Base-by-base conservation (phyloP, 352 stramenopile species). In the Aphanomyces invadans region DNA sequence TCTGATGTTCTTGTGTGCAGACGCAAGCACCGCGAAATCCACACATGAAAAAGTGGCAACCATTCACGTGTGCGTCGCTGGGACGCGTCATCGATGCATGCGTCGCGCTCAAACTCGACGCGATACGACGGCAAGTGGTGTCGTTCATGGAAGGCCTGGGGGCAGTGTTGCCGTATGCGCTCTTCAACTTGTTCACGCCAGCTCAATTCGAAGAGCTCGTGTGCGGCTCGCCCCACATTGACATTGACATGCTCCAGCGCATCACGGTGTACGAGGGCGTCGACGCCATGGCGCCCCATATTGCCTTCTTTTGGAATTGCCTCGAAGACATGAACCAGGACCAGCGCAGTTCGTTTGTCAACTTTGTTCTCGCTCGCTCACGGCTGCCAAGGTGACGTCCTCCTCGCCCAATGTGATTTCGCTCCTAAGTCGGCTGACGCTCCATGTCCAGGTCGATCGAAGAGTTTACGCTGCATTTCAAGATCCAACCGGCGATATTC, bases 221-320 rank as follows among this genome's bases (percentile, higher is more conserved):
- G 32, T 96, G 89, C 69, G 90, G 90, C 39, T 89, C 82, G 62
- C 75, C 77, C 33, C 82, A 95, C 26, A 78, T 97, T 55, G 87
- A 96, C 71, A 76, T 97, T n/a, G 85, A 90, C 64, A 60, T 95
- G 17, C 75, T 97, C 25, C 71, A 79, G 48, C 76, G 71, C 63
- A 82, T 90, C 53, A 88, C 89, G 10, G 84, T 91, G 71, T 97
- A 96, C 77, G 86, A 96, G 62, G 83, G 81, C 4, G 90, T 93
- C 54, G 66, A 80, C 28, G 75, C 81, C 61, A 63, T 70, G 9
- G 80, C 89, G 26, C 29, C 64, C 7, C 75, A 90, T 33, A 79
- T 97, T 32, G 31, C 66, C 48, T 81, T 72, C 56, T 95, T 96
- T 70, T 96, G 87, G 87, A 76, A 95, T 32, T 80, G 80, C 45